Base-by-base conservation (phyloP, 768 basidiomycete genomes). In the Strobilomyces dryophilus region DNA sequence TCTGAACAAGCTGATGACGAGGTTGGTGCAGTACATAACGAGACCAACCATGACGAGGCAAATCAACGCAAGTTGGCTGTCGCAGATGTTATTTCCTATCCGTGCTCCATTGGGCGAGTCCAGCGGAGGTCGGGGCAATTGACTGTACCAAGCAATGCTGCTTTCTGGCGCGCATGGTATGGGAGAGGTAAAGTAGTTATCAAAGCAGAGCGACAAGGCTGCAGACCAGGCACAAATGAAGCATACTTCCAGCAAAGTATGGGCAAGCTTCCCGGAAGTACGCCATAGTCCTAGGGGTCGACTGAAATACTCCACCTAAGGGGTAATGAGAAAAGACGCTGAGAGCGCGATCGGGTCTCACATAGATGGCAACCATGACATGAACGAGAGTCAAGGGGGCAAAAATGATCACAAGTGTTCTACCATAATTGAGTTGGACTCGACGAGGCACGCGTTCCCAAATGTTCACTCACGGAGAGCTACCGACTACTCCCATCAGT, bases 201-300 rank as follows among this genome's bases (percentile, higher is more conserved):
- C 91, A 71, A 95, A 92, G 56, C 82, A 84, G 49, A 95, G 84
- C 17, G 91, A 90, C 49, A 95, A 78, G 15, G 88, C 85, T 31
- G 91, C 89, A 52, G 90, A 92, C 92, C 92, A 95, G n/a, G 87
- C 82, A 70, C 92, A 95, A 60, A 93, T 92, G 67, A 92, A 93
- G 50, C 92, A 75, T 42, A 93, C 87, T 74, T 95, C 94, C 43
- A 84, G 79, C 31, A 95, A 80, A 8, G 92, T 95, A 64, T 94
- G 86, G 3, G 87, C 82, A 35, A 94, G 80, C 70, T 95, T 95
- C 46, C 76, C 83, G 31, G 90, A 91, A 31, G 93, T 92, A 47
- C 81, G 79, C 94, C 94, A 95, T 29, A 95, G 74, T n/a, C 93
- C 94, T 21, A 95, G 74, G 7, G 94, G 93, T 34, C 87, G 83